Evolutionary conservation across 2,329 filamentous ascomycete genomes (phyloP), one percentile per base, ranked within the genome.

Genomic region (Fusarium scirpi): DNA sequence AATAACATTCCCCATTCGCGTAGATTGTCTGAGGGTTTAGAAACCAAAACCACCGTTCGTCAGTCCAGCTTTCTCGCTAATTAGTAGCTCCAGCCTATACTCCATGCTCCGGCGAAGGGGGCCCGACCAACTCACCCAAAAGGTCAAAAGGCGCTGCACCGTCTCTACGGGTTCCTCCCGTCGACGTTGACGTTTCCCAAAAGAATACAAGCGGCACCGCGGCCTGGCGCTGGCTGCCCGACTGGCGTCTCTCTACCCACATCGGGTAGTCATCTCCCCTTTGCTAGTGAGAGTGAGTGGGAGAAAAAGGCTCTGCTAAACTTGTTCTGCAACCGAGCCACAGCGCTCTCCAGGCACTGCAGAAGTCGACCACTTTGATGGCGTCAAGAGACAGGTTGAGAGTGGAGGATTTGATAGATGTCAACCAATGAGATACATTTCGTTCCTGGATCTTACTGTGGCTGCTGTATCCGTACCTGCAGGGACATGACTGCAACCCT

Each of bases 221-320:
- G 51, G 61, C 40, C 60, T 69, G 44, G 57, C 30, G 18, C 32
- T 41, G 32, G 32, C 24, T 48, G 67, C 63, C 58, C 51, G 58
- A 70, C 44, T 54, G 49, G 34, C 27, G 16, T 34, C 45, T 58
- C 13, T 71, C n/a, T 71, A 51, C 52, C 64, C 67, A 69, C 67
- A 61, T 71, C 32, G 64, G 67, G 68, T 57, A 71, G 47, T 69
- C 55, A 65, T 70, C 63, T 71, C 67, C 67, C 63, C 27, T 70
- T 64, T 69, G 53, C 57, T 70, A 70, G 62, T 56, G 55, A n/a
- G 12, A 38, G 34, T 38, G 18, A n/a, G 34, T 38, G 18, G 18
- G 34, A 38, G 34, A 27, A 18, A 54, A 65, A 54, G 53, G 41
- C 25, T 66, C 45, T 63, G 67, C 58, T 56, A 56, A 60, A 43